These are phyloP conservation scores for Ulmus americana DNA, from an alignment of 331 rosid genomes.

Conservation along the genomic window DNA sequence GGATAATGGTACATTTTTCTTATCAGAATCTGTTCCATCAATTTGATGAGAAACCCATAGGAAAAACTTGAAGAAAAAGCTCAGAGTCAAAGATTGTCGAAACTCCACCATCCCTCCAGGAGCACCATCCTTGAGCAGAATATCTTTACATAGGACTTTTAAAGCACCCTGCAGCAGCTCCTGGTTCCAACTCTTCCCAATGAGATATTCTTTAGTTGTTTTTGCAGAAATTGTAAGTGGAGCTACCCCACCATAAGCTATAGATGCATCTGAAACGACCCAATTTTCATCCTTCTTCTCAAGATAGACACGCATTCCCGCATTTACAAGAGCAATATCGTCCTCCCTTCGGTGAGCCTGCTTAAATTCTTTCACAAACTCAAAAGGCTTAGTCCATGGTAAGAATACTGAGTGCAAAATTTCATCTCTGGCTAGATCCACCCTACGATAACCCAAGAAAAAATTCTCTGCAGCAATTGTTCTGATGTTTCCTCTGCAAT, in stretches of 20 bases:
- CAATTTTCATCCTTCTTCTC: slow-evolving; percentile 42
- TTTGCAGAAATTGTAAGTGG: slow-evolving; percentile 60
- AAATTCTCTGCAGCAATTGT: slow-evolving; percentile 61
- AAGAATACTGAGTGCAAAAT: slow-evolving; percentile 75
- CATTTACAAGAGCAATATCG: slow-evolving; percentile 92
- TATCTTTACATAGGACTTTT: slow-evolving; percentile 49
- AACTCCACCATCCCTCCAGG: slow-evolving; percentile 99
- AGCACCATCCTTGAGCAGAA: slow-evolving; percentile 59
- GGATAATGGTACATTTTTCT: slow-evolving; percentile 47
- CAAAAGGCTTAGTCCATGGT: slow-evolving; percentile 83
- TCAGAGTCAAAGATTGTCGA: slow-evolving; percentile 62
- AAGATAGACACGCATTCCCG: slow-evolving; percentile 80
- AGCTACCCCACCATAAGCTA: slow-evolving; percentile 94
- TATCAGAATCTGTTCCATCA: slow-evolving; percentile 31
- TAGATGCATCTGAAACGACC: slow-evolving; percentile 74
- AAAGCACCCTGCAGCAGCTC: slow-evolving; percentile 62
- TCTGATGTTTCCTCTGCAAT: slow-evolving; percentile 60
- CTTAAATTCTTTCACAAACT: slow-evolving; percentile 84
- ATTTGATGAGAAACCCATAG: slow-evolving; percentile 89
- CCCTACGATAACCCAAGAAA: slow-evolving; percentile 83
- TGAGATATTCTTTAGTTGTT: slow-evolving; percentile 56
- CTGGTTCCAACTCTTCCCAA: slow-evolving; percentile 73
- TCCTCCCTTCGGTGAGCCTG: slow-evolving; percentile 97
- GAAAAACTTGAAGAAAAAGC: slow-evolving; percentile 88
- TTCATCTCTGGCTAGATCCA: slow-evolving; percentile 64